phyloP scores from a whole-genome alignment of 2,329 filamentous ascomycete genomes.

The Colletotrichum sp. region DNA sequence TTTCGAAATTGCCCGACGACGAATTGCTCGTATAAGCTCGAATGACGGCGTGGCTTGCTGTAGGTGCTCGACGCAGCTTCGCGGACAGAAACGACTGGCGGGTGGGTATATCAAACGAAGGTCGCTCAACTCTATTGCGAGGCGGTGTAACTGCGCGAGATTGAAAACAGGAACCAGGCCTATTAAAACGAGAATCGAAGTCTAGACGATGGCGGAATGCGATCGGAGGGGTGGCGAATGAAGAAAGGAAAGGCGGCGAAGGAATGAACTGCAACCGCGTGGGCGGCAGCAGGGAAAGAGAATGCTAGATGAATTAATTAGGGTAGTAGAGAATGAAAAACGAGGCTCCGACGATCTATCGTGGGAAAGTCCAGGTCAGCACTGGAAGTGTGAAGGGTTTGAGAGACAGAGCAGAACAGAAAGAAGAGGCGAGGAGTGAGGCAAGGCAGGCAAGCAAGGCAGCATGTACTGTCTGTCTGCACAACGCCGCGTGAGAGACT shows the following conservation, averaged over 20 bases:
- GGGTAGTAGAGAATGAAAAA: constrained; percentile 3
- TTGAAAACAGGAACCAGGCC: constrained; percentile 19
- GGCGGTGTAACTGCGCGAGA: constrained; percentile 14
- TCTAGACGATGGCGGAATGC: constrained; percentile 4
- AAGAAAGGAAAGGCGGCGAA: constrained; percentile 10
- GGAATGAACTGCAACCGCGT: constrained; percentile 1
- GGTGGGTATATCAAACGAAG: constrained; percentile 14
- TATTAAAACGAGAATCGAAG: constrained; percentile 21
- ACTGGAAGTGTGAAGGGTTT: neutral
- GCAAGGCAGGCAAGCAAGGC: constrained; percentile 11
- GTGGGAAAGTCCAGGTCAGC: constrained; percentile 8
- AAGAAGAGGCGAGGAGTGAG: constrained; percentile 14
- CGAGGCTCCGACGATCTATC: constrained; percentile 6
- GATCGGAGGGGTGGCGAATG: neutral
- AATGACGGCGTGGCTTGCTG: neutral
- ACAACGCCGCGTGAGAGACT: neutral
- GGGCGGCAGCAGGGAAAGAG: neutral
- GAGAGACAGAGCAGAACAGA: neutral
- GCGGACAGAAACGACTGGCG: constrained; percentile 8
- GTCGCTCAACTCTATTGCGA: constrained; percentile 16
- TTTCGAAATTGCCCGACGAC: constrained; percentile 12
- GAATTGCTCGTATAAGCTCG: constrained; percentile 26
- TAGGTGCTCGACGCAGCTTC: constrained; percentile 1
- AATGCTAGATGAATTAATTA: constrained; percentile 15
- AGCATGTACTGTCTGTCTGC: constrained; percentile 15